Base-by-base conservation (phyloP, 495 filamentous ascomycete species). In the Tuber calosporum region DNA sequence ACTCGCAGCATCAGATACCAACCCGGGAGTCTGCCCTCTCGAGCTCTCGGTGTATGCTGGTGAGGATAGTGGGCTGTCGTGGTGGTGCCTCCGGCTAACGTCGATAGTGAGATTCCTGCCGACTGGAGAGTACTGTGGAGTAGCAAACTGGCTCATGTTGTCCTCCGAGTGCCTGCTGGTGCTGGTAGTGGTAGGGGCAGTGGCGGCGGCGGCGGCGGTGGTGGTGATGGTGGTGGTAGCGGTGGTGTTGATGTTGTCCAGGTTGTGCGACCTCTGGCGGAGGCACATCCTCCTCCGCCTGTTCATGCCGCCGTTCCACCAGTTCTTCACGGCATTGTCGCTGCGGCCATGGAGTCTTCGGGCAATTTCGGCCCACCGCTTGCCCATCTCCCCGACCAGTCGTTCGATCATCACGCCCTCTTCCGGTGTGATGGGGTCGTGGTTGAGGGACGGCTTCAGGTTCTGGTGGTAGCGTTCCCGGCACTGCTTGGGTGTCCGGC, bases 291-390 rank as follows among this genome's bases (percentile, higher is more conserved):
- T 84, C 77, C 84, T 83, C 75, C 87, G 83, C 78, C 94, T 88
- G 84, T 97, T 97, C 89, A 92, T 90, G 81, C 91, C 92, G 43
- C 95, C 94, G 83, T 99, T 98, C 92, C 92, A 97, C 93, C 93
- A 98, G 84, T 99, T 99, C 88, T 99, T 99, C 69, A 99, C 93
- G 42, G 92, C 92, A 81, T 99, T 99, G 85, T 99, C 95, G 84
- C 93, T 97, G 78, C 95, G 89, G 75, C 94, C 94, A 26, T 90
- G 87, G 36, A 99, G 87, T 26, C 87, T 85, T 79, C 95, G 87
- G 38, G 95, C 94, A 77, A 99, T 98, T 78, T 97, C 93, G 4
- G 95, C 95, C 95, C 95, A 99, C 38, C 91, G 86, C 84, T 93
- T 96, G 68, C 95, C 95, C 85, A 92, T 90, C 75, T 93, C 89